Base-by-base conservation (phyloP, 75 land plant species). In the Isoetes taiwanensis region DNA sequence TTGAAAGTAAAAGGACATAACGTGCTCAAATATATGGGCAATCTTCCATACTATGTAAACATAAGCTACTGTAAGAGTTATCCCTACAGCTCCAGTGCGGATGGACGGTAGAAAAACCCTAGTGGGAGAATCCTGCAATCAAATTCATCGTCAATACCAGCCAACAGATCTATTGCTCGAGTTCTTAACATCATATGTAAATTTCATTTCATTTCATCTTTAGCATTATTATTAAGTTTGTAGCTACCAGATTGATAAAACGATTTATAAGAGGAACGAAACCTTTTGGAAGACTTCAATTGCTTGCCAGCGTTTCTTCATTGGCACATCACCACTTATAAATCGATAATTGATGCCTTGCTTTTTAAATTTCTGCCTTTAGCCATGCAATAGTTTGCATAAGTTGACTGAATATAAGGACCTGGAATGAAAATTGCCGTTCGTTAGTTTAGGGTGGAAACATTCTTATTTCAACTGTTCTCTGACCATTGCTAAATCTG, bases 351-450 rank as follows among this genome's bases (percentile, higher is more conserved):
- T 72, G 35, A 72, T 72, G 5, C 70, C 70, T 25, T 72, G 64
- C 14, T 66, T 72, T 54, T 72, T 72, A 59, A 72, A 72, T 41
- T 72, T n/a, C 63, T 32, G 52, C 50, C 40, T 72, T 72, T 14
- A 72, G 41, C 75, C 75, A 72, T 21, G 75, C 75, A 37, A 72
- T 65, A 19, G 75, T 72, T 54, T 72, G 75, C 54, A 67, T 72
- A 26, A 72, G 66, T 59, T 72, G 75, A 59, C 75, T 72, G 33
- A 72, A 72, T 19, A 72, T 72, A 17, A 72, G 69, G 25, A 72
- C 75, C 70, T 71, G 57, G 28, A 29, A 23, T n/a, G n/a, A n/a
- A n/a, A n/a, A n/a, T n/a, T n/a, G n/a, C n/a, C n/a, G n/a, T n/a
- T n/a, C n/a, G n/a, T n/a, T n/a, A n/a, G n/a, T n/a, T 19, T 33